Base-by-base conservation (phyloP, 2,329 filamentous ascomycete species). In the Stachybotrys chartarum region DNA sequence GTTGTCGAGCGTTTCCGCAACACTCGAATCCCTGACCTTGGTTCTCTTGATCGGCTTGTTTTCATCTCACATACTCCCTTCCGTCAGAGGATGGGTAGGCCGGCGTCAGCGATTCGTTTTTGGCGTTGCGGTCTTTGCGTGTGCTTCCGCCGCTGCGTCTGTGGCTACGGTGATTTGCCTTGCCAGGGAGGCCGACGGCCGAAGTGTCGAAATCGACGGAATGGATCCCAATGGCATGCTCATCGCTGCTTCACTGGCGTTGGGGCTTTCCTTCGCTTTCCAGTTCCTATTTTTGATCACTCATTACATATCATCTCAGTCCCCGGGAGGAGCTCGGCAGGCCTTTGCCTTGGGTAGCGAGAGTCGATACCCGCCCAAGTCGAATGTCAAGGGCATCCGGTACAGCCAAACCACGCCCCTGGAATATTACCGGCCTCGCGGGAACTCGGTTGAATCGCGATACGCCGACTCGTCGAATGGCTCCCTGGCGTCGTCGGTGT, bases 311-410 rank as follows among this genome's bases (percentile, higher is more conserved):
- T 57, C 68, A 39, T 67, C 65, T 24, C 71, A 76, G 30, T 55
- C 56, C 16, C 57, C 54, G 42, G 57, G 64, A 18, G 56, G 7
- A 14, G 45, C 3, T 24, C 16, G 17, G 8, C 10, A 24, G 10
- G 7, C 45, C 3, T 47, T 47, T 17, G 45, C n/a, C 18, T 14
- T n/a, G 24, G 31, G 16, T 18, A n/a, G 32, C 39, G 59, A 64
- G 11, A 60, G 61, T 24, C 60, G 61, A n/a, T 51, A 61, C 14
- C 51, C 61, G 17, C 58, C 63, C 10, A 55, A 53, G 17, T 60
- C 58, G 50, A 63, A 74, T n/a, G 67, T 82, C 60, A 83, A 83
- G 66, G 72, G 79, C 5, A 72, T 83, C 18, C 77, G 75, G 3
- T 83, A 83, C 62, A 73, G 76, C 63, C 68, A 75, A 58, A 78